A percentile compares a stretch with the other conserved stretches of the same genome.
Conservation (phyloP, 305 asterid genomes). For the Rubia peregrina region DNA sequence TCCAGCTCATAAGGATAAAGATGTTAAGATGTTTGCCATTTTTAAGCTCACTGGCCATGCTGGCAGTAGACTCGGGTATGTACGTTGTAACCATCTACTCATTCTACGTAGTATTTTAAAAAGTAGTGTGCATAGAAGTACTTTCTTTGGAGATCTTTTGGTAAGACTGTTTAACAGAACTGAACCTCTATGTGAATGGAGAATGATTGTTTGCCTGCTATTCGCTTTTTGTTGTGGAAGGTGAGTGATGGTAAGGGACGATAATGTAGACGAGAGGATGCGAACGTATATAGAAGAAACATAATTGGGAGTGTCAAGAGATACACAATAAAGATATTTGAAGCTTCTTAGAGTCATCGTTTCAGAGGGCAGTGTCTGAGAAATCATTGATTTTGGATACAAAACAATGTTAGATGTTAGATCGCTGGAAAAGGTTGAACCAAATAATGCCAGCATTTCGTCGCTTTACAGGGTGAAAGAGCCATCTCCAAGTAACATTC, state of each 20-base stretch:
- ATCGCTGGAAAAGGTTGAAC: constrained; percentile 26
- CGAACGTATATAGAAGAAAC: too few species aligned
- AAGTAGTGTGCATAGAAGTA: too few species aligned
- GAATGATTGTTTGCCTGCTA: not conserved
- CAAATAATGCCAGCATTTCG: not conserved
- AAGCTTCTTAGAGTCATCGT: not conserved
- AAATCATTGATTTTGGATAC: constrained; percentile 38
- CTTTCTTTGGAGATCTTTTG: too few species aligned
- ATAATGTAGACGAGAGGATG: too few species aligned
- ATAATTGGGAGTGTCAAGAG: constrained; percentile 53
- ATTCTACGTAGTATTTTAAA: too few species aligned
- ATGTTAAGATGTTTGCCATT: constrained; percentile 50
- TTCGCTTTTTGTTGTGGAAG: constrained; percentile 21
- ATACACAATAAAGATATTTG: constrained; percentile 45
- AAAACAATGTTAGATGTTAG: constrained; percentile 41
- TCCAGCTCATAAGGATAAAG: constrained; percentile 53
- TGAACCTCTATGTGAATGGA: too few species aligned
- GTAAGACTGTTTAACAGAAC: not conserved
- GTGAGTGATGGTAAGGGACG: constrained; percentile 39
- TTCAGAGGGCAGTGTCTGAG: constrained; percentile 22
- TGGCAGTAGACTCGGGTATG: too few species aligned
- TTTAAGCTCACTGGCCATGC: too few species aligned
- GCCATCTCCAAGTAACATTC: not conserved
- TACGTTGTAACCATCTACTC: too few species aligned
- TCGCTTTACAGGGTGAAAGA: constrained; percentile 19